Evolutionary conservation across 768 basidiomycete genomes (phyloP), one percentile per base, ranked within the genome.

Genomic region (Pulveroboletus ravenelii): DNA sequence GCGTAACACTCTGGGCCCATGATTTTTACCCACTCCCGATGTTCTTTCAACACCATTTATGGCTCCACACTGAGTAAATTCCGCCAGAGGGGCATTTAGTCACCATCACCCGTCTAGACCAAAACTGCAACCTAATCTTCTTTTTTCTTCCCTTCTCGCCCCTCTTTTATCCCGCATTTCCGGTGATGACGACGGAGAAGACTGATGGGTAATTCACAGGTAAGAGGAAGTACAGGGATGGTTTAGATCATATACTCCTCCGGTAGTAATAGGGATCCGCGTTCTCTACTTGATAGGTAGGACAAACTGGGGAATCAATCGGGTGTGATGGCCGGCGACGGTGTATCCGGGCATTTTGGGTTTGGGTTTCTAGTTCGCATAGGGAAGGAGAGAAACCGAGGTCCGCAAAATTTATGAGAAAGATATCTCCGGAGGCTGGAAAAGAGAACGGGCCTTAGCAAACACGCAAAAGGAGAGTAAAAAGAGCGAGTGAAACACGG

Each of bases 351-450:
- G 32, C 15, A 20, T 14, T 32, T 6, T 27, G 25, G 25, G 25
- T 27, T 25, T 6, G n/a, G 8, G 40, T 17, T 15, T 27, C 15
- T 1, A 12, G 42, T 18, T 12, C 15, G 20, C 15, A 34, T 25
- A 25, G 32, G 12, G 29, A 18, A 38, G 38, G 42, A 17, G 46
- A 48, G 48, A 42, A 23, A 41, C 29, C 10, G 14, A 12, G 27
- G 18, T 23, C 1, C 32, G 2, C 1, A 7, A 32, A 3, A 38
- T 41, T 60, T 35, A 72, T 31, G 62, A 65, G 45, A 79, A 61
- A 23, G 74, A 72, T 41, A 76, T 63, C 57, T 79, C 77, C 32
- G 77, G 72, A 40, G 75, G 62, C 78, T 78, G 36, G 6, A 15
- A 15, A 23, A 25, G 14, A 25, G n/a, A 27, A 38, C 35, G 17